Base-by-base conservation (phyloP, 768 basidiomycete genomes). In the Hypsizygus marmoreus region DNA sequence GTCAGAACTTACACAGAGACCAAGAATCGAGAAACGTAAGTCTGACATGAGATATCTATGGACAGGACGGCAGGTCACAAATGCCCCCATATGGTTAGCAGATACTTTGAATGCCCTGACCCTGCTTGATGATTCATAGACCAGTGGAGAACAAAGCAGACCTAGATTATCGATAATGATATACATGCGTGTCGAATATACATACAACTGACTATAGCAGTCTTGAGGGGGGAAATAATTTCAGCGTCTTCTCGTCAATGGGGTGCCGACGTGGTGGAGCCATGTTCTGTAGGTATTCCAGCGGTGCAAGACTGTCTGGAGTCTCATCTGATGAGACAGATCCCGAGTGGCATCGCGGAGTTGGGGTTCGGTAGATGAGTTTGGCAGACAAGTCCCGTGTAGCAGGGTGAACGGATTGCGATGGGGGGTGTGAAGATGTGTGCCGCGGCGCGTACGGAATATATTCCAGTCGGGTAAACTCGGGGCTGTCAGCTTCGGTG, bases 191-290 rank as follows among this genome's bases (percentile, higher is more conserved):
- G n/a, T n/a, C n/a, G n/a, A n/a, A n/a, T n/a, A n/a, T n/a, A n/a
- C n/a, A n/a, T n/a, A n/a, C n/a, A n/a, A 47, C n/a, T 44, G 19
- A 39, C 43, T 40, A 57, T 45, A 45, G 33, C 35, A 63, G 24
- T 20, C 53, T 59, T 47, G 52, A 60, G 37, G 64, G 58, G 24
- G 66, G 67, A 35, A 74, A 62, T 30, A 67, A 55, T 65, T 73
- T 72, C 8, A 75, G 63, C 6, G 68, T 62, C 50, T 70, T 73
- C 47, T 75, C 72, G 44, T 89, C 87, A 40, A 84, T 69, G 1
- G 86, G 84, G 54, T 88, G 81, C 42, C 86, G 78, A 57, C 81
- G 79, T 34, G 76, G 77, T 23, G 81, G 82, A 12, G 84, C 74
- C 29, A 79, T 72, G 34, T 76, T 78, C 60, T 86, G 76, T 33